phyloP scores from a whole-genome alignment of 2,329 filamentous ascomycete genomes.

The Neopestalotiopsis rosae region DNA sequence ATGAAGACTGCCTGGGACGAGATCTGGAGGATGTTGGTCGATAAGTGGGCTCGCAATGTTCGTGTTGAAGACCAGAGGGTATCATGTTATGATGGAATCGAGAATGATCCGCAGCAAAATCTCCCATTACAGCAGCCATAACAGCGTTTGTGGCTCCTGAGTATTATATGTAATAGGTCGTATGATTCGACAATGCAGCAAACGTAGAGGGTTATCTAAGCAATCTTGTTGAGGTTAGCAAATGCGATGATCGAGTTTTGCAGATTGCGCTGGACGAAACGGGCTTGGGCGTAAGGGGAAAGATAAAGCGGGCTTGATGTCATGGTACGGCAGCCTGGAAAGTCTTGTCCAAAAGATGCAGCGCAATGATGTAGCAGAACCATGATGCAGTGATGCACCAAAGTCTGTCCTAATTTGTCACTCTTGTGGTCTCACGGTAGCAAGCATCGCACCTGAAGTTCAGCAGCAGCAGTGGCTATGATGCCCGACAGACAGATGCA shows the following conservation, averaged over 20 bases:
- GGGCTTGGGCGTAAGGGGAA: background rate
- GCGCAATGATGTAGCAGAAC: background rate
- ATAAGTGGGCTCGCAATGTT: constrained; percentile 51
- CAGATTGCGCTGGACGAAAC: background rate
- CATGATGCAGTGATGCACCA: background rate
- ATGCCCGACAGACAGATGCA: background rate
- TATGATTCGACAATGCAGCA: constrained; percentile 17
- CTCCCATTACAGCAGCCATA: constrained; percentile 71
- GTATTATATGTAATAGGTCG: constrained; percentile 16
- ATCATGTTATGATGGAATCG: constrained; percentile 73
- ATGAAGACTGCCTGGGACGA: constrained; percentile 31
- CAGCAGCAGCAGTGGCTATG: background rate
- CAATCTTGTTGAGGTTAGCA: background rate
- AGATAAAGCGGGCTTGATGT: background rate
- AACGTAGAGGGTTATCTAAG: constrained; percentile 15
- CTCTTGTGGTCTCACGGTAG: background rate
- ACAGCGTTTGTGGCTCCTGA: constrained; percentile 39
- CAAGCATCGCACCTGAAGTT: background rate
- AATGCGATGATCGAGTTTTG: background rate
- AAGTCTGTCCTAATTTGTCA: background rate
- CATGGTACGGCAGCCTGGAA: background rate
- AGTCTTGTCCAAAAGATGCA: background rate
- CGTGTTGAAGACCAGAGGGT: constrained; percentile 51
- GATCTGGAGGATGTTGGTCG: constrained; percentile 42
- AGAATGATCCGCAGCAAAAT: constrained; percentile 75